Conservation (phyloP, 2,329 filamentous ascomycete genomes). For the Emmonsiellopsis sp. region DNA sequence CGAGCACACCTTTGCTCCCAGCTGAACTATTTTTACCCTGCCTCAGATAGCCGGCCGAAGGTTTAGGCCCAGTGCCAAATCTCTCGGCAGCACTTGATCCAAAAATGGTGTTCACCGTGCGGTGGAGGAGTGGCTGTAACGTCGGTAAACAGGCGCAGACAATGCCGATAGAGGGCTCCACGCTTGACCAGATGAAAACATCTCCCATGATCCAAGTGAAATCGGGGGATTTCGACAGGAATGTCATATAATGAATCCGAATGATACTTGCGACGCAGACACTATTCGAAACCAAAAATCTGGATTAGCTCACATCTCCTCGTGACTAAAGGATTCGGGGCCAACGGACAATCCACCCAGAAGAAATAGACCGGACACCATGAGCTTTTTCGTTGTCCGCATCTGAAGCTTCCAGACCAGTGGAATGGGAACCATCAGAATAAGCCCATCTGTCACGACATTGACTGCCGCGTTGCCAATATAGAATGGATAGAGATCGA, state of each 20-base stretch:
- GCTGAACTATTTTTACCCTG: background rate
- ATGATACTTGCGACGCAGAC: constrained; percentile 34
- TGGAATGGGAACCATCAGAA: constrained; percentile 13
- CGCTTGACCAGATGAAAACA: constrained; percentile 25
- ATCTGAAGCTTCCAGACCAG: constrained; percentile 21
- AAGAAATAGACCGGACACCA: constrained; percentile 27
- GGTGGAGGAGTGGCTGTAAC: constrained; percentile 25
- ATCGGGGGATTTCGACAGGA: constrained; percentile 32
- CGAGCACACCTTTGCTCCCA: background rate
- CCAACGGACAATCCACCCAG: constrained; percentile 28
- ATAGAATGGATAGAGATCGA: constrained; percentile 7
- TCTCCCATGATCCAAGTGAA: constrained; percentile 24
- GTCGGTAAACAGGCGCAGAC: constrained; percentile 28
- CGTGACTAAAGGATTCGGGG: background rate
- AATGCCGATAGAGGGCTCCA: constrained; percentile 28
- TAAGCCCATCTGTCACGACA: constrained; percentile 10
- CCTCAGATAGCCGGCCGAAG: background rate
- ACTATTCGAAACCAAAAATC: constrained; percentile 4
- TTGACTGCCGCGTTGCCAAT: constrained; percentile 10
- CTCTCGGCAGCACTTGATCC: background rate
- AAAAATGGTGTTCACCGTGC: background rate
- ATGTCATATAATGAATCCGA: constrained; percentile 32
- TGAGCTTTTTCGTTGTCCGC: constrained; percentile 25
- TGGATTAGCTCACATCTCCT: background rate
- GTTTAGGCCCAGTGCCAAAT: background rate